Conservation (phyloP, 1,284 basidiomycete species). For the Bjerkandera adusta region DNA sequence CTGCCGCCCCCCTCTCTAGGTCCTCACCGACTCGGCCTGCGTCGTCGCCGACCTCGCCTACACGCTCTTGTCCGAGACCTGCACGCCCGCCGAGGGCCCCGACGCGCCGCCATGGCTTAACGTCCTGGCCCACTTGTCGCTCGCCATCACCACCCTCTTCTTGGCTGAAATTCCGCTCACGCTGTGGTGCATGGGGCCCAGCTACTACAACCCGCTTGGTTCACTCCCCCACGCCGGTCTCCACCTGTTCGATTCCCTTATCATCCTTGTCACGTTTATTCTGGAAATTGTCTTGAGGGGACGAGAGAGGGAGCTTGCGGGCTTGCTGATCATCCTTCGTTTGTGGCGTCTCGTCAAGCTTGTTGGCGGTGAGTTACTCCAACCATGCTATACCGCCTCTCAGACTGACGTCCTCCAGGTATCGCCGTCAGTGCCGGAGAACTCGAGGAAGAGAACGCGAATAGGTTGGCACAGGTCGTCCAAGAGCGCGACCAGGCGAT, state of each 20-base stretch:
- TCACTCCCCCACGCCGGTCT: slow-evolving; percentile 49
- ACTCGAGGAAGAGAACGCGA: slow-evolving; percentile 50
- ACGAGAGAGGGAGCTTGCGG: slow-evolving; percentile 64
- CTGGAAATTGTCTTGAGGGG: slow-evolving; percentile 69
- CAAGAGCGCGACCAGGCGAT: slow-evolving; percentile 43
- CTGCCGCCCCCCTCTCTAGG: slow-evolving; percentile 37
- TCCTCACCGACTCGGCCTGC: slow-evolving; percentile 60
- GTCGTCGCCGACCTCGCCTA: slow-evolving; percentile 71
- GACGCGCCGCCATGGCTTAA: slow-evolving; percentile 58
- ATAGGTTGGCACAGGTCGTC: slow-evolving; percentile 46
- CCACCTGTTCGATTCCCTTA: slow-evolving; percentile 70
- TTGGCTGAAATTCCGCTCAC: slow-evolving; percentile 71
- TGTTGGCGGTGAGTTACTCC: slow-evolving; percentile 70
- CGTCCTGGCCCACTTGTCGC: slow-evolving; percentile 57
- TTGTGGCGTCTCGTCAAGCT: slow-evolving; percentile 78
- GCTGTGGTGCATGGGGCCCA: slow-evolving; percentile 59
- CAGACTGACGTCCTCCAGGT: slow-evolving; percentile 37
- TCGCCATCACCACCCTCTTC: slow-evolving; percentile 69
- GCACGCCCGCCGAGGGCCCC: slow-evolving; percentile 41
- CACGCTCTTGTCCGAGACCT: slow-evolving; percentile 55
- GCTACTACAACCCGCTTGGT: slow-evolving; percentile 58
- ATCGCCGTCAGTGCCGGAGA: slow-evolving; percentile 75
- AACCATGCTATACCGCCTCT: too few species aligned
- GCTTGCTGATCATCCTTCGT: slow-evolving; percentile 68
- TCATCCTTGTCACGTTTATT: slow-evolving; percentile 70